Percentiles rank a stretch among this genome's conserved stretches.
Evolutionary conservation across 495 filamentous ascomycete genomes (phyloP).

Genomic region (Arthonia radiata): DNA sequence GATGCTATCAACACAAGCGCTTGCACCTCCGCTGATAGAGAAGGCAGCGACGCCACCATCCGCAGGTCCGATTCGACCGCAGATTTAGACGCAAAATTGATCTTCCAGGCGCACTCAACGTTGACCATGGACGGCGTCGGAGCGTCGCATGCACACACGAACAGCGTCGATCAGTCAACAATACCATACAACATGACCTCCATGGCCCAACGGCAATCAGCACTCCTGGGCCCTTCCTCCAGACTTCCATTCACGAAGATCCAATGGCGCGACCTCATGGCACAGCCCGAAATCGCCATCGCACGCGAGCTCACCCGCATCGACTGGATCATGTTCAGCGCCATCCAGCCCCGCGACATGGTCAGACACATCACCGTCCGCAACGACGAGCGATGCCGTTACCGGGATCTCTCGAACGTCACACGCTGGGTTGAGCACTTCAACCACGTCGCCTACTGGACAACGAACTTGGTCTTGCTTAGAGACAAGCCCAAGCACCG

Average conservation of each 20-base stretch:
- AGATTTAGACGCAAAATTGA: too few species aligned
- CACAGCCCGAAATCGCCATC: slow-evolving; percentile 51
- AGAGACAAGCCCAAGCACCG: slow-evolving; percentile 92
- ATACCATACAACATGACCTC: too few species aligned
- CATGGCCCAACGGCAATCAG: too few species aligned
- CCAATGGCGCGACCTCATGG: slow-evolving; percentile 67
- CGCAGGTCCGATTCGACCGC: too few species aligned
- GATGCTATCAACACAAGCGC: too few species aligned
- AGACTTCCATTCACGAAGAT: slow-evolving; percentile 42
- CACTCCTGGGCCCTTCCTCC: too few species aligned
- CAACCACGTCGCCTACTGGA: slow-evolving; percentile 82
- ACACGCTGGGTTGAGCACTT: slow-evolving; percentile 89
- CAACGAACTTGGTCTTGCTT: slow-evolving; percentile 73
- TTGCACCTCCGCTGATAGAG: too few species aligned
- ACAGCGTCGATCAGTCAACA: too few species aligned
- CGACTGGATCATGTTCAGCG: slow-evolving; percentile 90
- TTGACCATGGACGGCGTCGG: too few species aligned
- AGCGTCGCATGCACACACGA: too few species aligned
- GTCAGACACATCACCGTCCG: slow-evolving; percentile 70
- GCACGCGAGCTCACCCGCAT: slow-evolving; percentile 83
- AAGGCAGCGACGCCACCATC: too few species aligned
- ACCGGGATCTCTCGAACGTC: slow-evolving; percentile 58
- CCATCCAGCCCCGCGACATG: slow-evolving; percentile 84
- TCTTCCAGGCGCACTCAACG: too few species aligned
- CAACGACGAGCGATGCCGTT: slow-evolving; percentile 44